phyloP scores from a whole-genome alignment of 176 grass and related monocot genomes.

The Tillandsia fasciculata region DNA sequence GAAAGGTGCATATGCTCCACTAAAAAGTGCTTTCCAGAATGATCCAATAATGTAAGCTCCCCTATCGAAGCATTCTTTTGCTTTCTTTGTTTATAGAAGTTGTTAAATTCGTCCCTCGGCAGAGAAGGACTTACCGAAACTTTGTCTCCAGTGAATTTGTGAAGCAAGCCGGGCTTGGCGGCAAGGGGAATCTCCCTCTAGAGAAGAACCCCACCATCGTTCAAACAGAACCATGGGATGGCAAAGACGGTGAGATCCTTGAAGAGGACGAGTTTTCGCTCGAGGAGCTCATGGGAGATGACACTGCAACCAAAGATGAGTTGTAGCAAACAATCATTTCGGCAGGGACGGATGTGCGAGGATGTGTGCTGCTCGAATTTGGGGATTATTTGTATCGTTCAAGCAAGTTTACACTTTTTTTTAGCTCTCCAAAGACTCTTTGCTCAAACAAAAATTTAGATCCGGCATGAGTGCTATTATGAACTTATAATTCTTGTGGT shows the following conservation, averaged over 20 bases:
- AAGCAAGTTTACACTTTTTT: not conserved
- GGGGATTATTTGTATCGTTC: not conserved
- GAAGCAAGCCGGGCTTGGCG: constrained; percentile 81
- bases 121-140: constrained; percentile 11
- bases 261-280: constrained; percentile 98
- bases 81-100: not conserved
- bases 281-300: constrained; percentile 77
- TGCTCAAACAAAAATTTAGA: too few species aligned
- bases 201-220: constrained; percentile 36
- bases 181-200: constrained; percentile 84
- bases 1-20: constrained; percentile 78
- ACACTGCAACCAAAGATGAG: constrained; percentile 51
- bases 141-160: constrained; percentile 64
- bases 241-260: constrained; percentile 76
- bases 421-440: not conserved
- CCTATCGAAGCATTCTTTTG: not conserved
- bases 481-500: too few species aligned
- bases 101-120: not conserved
- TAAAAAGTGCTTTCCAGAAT: constrained; percentile 68
- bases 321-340: constrained; percentile 26
- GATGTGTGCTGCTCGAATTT: not conserved
- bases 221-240: constrained; percentile 83
- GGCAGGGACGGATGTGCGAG: not conserved
- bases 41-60: constrained; percentile 70
- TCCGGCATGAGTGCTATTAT: too few species aligned